Base-by-base conservation (phyloP, 768 basidiomycete species). In the Tubosaeta sp. region DNA sequence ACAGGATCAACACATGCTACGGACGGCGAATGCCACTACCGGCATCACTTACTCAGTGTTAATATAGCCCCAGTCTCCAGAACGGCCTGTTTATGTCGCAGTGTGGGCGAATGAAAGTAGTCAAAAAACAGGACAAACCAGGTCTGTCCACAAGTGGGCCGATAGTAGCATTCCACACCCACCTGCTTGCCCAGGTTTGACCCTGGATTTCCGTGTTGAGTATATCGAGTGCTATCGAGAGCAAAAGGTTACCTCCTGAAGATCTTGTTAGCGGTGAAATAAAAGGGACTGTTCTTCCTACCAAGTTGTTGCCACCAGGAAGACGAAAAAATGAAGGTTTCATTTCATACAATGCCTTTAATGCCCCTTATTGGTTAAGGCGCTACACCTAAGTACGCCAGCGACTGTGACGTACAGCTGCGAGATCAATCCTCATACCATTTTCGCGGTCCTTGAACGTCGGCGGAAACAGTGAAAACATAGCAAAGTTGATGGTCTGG, bases 81-180 rank as follows among this genome's bases (percentile, higher is more conserved):
- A 54, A 3, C 82, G 74, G 2, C 82, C 82, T 58, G 16, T 46
- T 54, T 27, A 18, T n/a, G n/a, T n/a, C 21, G 3, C 18, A 2
- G 5, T 3, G 10, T 57, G 12, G 53, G 32, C 14, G 8, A 34
- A 21, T 16, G 16, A 0, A 36, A 9, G 2, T 25, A 9, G 4
- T 1, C 1, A 36, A 42, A 27, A 21, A 12, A 38, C 9, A 14
- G 39, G 6, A 51, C 49, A 6, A 36, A 59, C 58, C 56, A 16
- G 82, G 82, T 41, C 82, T 68, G 51, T 78, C 65, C 4, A 73
- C 61, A 12, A 83, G 61, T 1, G 78, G 69, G 1, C 81, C 80
- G 25, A 83, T 72, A 2, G 83, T 85, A 5, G 73, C 73, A 54
- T 82, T 81, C 84, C 84, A 85, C 53, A 79, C 74, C 84, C 84